Base-by-base conservation (phyloP, 768 basidiomycete species). In the Solioccasus polychromus region DNA sequence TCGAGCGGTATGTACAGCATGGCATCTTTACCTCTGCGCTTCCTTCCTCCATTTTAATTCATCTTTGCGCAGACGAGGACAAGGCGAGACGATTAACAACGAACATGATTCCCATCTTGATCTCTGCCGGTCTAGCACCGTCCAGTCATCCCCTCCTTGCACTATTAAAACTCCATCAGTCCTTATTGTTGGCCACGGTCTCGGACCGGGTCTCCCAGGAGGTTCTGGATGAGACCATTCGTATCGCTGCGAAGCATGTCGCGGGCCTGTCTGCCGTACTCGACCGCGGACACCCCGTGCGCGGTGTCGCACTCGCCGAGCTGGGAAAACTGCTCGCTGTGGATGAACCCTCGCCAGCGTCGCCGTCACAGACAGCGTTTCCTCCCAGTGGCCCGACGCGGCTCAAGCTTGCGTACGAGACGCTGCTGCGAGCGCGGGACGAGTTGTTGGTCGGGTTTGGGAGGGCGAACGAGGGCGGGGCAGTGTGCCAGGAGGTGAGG, bases 311-410 rank as follows among this genome's bases (percentile, higher is more conserved):
- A 4, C 68, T 85, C 8, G 82, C 84, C 3, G 92, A 94, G 61
- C 71, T 90, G 6, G 91, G 88, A 0, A 93, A 92, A 67, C 68
- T 92, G 7, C 72, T 93, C 6, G 79, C 80, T 0, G 85, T 92
- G 1, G 88, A 92, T 54, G 88, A 91, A 58, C 83, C 82, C 0
- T 62, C 66, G 3, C 77, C 80, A 2, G 48, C 53, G 12, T 35
- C 51, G 55, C 15, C 59, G 26, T 17, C 47, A 23, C 32, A 50
- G 22, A 50, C 45, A 11, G 45, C 54, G 14, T 88, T 82, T 59
- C 88, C 85, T 4, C 88, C 88, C 0, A 82, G 78, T 4, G 88
- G 86, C 1, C 73, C 79, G 3, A 61, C 70, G 18, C 74, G 88
- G 18, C 69, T 92, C 22, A 74, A 73, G 52, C 66, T 85, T 14